These are phyloP conservation scores for Haplosporangium gracile DNA, from an alignment of 192 early-diverging fungal species.

Conservation along the genomic window DNA sequence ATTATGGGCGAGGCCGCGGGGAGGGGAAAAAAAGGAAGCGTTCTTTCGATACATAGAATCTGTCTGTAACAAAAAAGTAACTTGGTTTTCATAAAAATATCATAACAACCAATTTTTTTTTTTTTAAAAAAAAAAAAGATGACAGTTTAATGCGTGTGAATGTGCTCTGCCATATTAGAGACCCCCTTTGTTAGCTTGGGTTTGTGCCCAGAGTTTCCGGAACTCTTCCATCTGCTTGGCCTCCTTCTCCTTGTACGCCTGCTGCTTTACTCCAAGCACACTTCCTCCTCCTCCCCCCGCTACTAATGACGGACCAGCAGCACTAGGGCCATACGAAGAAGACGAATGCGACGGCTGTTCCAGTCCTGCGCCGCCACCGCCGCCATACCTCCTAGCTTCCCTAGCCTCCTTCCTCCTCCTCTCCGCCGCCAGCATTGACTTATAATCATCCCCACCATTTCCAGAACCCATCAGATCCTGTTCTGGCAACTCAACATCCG, in stretches of 20 bases:
- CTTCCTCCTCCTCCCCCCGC: neutral
- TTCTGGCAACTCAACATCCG: conserved; percentile 74
- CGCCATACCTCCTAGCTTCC: conserved; percentile 18
- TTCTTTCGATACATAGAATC: conserved; percentile 2
- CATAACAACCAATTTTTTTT: neutral
- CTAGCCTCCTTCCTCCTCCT: conserved; percentile 28
- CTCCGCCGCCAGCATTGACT: conserved; percentile 51
- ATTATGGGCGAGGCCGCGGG: neutral
- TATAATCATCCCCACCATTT: conserved; percentile 67
- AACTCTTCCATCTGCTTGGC: conserved; percentile 51
- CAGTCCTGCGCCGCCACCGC: neutral
- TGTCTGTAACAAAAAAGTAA: conserved; percentile 2
- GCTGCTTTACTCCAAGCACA: conserved; percentile 30
- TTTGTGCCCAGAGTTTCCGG: conserved; percentile 45
- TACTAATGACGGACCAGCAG: neutral
- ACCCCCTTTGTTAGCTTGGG: conserved; percentile 34
- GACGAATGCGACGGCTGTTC: neutral
- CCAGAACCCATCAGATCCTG: conserved; percentile 72
- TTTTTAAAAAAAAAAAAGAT: too few species aligned
- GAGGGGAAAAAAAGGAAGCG: conserved; percentile 15
- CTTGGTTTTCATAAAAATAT: neutral
- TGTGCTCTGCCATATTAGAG: neutral
- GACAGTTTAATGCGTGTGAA: neutral
- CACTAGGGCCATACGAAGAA: neutral
- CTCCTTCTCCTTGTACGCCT: conserved; percentile 47